phyloP scores from a whole-genome alignment of 495 filamentous ascomycete genomes.

The Penicillium longicatenatum region DNA sequence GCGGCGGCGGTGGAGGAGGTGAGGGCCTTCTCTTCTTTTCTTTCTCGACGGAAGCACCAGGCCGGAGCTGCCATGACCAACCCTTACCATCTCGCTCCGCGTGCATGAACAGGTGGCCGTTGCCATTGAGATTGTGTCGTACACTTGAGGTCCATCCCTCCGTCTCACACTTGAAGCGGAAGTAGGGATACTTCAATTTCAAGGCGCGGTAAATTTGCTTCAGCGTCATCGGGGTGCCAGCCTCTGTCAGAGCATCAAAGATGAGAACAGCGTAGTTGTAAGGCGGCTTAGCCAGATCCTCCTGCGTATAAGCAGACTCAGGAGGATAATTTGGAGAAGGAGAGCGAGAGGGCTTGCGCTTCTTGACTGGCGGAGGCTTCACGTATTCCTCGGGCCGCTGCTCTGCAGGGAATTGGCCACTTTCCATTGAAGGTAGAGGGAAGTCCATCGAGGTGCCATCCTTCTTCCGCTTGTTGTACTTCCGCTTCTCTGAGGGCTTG shows the following conservation, averaged over 20 bases:
- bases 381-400: constrained; percentile 45
- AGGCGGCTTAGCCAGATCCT: constrained; percentile 81
- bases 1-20: constrained; percentile 50
- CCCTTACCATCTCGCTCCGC: constrained; percentile 74
- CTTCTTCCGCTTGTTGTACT: constrained; percentile 75
- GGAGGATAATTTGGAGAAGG: constrained; percentile 73
- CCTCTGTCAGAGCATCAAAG: constrained; percentile 81
- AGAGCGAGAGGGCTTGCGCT: constrained; percentile 60
- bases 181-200: constrained; percentile 85
- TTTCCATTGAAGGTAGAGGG: constrained; percentile 48
- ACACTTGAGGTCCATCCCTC: constrained; percentile 98
- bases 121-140: constrained; percentile 90
- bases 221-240: constrained; percentile 70
- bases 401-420: constrained; percentile 46
- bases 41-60: constrained; percentile 66
- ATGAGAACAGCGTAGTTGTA: constrained; percentile 90
- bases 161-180: constrained; percentile 75
- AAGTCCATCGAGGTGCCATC: constrained; percentile 49
- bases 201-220: constrained; percentile 94
- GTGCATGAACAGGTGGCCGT: constrained; percentile 79
- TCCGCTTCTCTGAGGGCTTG: constrained; percentile 67
- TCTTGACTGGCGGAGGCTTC: constrained; percentile 52
- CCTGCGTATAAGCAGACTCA: constrained; percentile 74
- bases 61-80: constrained; percentile 67
- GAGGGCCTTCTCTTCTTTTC: constrained; percentile 66